Percentiles rank a stretch among this genome's conserved stretches.
Conservation (phyloP, 495 filamentous ascomycete genomes). For the Aspergillus wentii region DNA sequence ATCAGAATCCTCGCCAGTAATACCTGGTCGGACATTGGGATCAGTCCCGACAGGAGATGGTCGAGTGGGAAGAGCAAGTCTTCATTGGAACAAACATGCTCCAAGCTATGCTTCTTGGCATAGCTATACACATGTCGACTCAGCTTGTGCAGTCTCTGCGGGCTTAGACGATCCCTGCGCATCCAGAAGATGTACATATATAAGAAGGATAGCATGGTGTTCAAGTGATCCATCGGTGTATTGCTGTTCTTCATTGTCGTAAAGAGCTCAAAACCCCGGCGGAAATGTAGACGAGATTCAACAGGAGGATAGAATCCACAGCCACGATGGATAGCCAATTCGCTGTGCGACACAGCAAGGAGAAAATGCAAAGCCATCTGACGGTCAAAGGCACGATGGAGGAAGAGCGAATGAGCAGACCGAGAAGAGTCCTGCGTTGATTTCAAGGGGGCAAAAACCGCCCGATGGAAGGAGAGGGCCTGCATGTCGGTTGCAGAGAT, state of each 20-base stretch:
- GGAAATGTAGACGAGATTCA: constrained; percentile 6
- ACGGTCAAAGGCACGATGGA: constrained; percentile 5
- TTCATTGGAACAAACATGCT: constrained; percentile 5
- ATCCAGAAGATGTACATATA: constrained; percentile 15
- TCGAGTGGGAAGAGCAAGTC: too few species aligned
- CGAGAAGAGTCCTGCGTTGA: constrained; percentile 4
- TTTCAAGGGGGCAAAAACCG: constrained; percentile 9
- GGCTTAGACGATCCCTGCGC: constrained; percentile 3
- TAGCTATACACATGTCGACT: constrained; percentile 4
- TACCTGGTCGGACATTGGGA: constrained; percentile 5
- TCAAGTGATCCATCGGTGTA: constrained; percentile 4
- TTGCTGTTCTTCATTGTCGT: constrained; percentile 1
- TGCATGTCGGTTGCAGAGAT: constrained; percentile 8
- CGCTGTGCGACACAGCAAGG: constrained; percentile 11
- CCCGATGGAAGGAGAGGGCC: constrained; percentile 8
- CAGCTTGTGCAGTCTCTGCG: constrained; percentile 4
- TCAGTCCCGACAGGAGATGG: neutral
- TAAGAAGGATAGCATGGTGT: constrained; percentile 9
- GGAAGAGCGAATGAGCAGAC: constrained; percentile 13
- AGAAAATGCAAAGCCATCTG: constrained; percentile 12
- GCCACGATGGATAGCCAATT: constrained; percentile 8
- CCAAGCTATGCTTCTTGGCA: constrained; percentile 1
- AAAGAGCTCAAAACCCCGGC: constrained; percentile 5
- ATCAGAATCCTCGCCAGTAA: constrained; percentile 5
- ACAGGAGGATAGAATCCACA: constrained; percentile 1